Evolutionary conservation across 1,284 basidiomycete species (phyloP), one percentile per base, ranked within the genome.

Genomic region (Fistulina hepatica): DNA sequence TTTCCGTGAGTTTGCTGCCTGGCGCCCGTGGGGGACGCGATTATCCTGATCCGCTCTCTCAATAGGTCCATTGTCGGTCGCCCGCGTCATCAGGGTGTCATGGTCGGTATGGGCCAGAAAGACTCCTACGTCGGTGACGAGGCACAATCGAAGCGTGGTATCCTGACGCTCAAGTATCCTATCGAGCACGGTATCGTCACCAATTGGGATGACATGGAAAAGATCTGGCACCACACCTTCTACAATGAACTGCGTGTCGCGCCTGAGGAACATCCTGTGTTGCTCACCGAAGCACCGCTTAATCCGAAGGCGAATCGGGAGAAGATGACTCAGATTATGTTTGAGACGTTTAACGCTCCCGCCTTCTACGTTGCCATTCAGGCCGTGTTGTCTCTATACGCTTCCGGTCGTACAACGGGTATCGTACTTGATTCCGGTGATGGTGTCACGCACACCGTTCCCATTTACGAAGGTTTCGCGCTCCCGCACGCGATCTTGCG

Each of bases 321-420:
- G 70, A 90, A 90, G 73, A 90, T 90, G 85, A 90, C 86, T 39
- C 86, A 90, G 65, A 89, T 90, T 72, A 90, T 90, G 83, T 91
- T 91, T 60, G 86, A 91, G 69, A 90, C 86, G 26, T 91, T 91
- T 73, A 90, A 89, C 63, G 79, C 75, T 2, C 88, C 86, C 34
- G 88, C 86, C 9, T 89, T 90, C 69, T 90, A 90, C 68, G 85
- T 90, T 47, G 73, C 81, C 40, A 89, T 90, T 61, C 88, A 90
- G 65, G 86, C 86, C 54, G 86, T 90, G 42, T 71, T 91, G 34
- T 90, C 86, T 20, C 71, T 91, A 37, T 91, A 90, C 67, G 88
- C 86, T 15, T 90, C 86, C 30, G 86, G 86, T 66, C 83, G 88
- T 66, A 75, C 72, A 19, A 90, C 86, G 26, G 85, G 85, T 80